A percentile compares a stretch with the other conserved stretches of the same genome.
phyloP scores from a whole-genome alignment of 768 basidiomycete species.

The Trichaptum fuscoviolaceum region DNA sequence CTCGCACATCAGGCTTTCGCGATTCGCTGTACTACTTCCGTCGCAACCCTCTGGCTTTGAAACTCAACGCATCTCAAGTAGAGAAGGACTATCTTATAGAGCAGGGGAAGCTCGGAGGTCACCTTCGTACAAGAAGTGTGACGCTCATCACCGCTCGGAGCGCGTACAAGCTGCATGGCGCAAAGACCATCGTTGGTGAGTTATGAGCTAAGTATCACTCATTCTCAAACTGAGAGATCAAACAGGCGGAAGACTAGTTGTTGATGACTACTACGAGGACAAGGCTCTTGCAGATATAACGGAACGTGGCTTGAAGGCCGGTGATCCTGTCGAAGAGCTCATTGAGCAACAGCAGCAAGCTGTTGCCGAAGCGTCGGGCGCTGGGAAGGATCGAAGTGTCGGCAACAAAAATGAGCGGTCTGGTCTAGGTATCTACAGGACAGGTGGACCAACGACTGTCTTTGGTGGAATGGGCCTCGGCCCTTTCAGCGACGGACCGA shows the following conservation, averaged over 20 bases:
- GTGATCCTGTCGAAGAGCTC: constrained; percentile 78
- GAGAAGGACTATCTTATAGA: constrained; percentile 94
- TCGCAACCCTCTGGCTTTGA: constrained; percentile 83
- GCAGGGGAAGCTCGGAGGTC: constrained; percentile 81
- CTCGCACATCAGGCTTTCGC: constrained; percentile 90
- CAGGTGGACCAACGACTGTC: constrained; percentile 89
- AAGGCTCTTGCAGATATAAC: constrained; percentile 72
- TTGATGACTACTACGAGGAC: constrained; percentile 95
- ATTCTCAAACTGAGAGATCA: neutral
- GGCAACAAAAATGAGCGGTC: constrained; percentile 13
- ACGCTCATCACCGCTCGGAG: constrained; percentile 91
- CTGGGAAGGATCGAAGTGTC: constrained; percentile 36
- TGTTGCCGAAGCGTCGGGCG: constrained; percentile 21
- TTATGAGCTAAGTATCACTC: constrained; percentile 8
- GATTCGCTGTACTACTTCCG: constrained; percentile 99
- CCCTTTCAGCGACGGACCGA: constrained; percentile 83
- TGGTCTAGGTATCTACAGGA: constrained; percentile 69
- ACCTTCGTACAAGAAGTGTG: constrained; percentile 86
- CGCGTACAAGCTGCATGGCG: constrained; percentile 90
- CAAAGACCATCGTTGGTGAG: constrained; percentile 83
- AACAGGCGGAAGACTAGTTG: constrained; percentile 85
- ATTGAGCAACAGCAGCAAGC: constrained; percentile 59
- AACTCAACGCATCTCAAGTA: constrained; percentile 80
- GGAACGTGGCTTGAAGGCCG: constrained; percentile 76
- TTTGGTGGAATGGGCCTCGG: constrained; percentile 83